These are phyloP conservation scores for Phytophthora pluvialis DNA, from an alignment of 352 stramenopile genomes.

Conservation along the genomic window DNA sequence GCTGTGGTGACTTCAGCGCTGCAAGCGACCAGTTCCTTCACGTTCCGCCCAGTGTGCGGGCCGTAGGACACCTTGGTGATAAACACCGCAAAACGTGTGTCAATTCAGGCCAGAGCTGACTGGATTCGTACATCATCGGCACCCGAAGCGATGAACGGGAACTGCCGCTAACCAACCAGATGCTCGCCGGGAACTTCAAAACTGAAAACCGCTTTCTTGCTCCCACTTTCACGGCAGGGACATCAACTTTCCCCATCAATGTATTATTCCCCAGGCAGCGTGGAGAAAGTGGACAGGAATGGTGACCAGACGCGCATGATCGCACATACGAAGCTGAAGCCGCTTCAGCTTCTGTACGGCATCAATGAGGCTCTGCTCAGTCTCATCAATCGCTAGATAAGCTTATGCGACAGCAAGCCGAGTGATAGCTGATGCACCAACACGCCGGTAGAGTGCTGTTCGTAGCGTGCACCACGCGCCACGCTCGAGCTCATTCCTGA, in stretches of 20 bases:
- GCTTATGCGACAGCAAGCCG: background rate
- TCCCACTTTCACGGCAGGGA: background rate
- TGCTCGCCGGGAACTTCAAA: constrained; percentile 11
- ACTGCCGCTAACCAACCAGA: constrained; percentile 8
- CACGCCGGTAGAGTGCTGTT: constrained; percentile 11
- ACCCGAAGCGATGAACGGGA: constrained; percentile 13
- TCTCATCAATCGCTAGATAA: constrained; percentile 7
- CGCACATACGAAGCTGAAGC: background rate
- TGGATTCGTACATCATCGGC: constrained; percentile 5
- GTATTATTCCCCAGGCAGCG: background rate
- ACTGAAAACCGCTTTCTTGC: background rate
- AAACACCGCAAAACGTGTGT: background rate
- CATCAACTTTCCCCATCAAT: background rate
- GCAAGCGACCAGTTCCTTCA: background rate
- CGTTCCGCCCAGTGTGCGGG: background rate
- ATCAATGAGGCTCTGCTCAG: background rate
- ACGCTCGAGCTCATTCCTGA: constrained; percentile 10
- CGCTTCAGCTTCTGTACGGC: background rate
- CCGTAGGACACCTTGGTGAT: constrained; percentile 8
- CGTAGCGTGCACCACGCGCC: constrained; percentile 9
- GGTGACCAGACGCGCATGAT: constrained; percentile 1
- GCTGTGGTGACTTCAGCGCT: too few relatives aligned
- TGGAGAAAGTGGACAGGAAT: constrained; percentile 13
- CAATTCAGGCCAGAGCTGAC: background rate
- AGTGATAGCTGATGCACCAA: constrained; percentile 22